Conservation (phyloP, 108 stramenopile species). For the Craspedostauros australis region DNA sequence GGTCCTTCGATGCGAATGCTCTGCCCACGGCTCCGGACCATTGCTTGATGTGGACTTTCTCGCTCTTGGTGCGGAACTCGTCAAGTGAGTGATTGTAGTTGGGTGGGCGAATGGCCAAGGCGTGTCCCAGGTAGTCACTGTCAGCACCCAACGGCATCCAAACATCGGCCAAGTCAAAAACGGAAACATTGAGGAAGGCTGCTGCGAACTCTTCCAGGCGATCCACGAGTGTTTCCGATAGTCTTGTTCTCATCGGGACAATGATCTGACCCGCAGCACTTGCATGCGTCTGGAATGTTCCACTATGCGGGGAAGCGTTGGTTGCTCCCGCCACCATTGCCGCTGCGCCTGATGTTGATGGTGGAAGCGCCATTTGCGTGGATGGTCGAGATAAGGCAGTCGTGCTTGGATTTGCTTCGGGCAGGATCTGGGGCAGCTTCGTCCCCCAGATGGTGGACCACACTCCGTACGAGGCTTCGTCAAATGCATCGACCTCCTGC, state of each 20-base stretch:
- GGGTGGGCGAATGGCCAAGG: constrained; percentile 45
- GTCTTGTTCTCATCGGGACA: not conserved
- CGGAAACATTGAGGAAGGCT: constrained; percentile 90
- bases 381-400: constrained; percentile 9
- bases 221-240: too few relatives aligned
- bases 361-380: constrained; percentile 18
- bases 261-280: not conserved
- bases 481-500: constrained; percentile 42
- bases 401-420: too few relatives aligned
- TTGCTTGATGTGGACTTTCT: constrained; percentile 40
- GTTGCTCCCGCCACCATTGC: constrained; percentile 10
- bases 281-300: not conserved
- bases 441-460: constrained; percentile 87
- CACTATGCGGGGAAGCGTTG: not conserved
- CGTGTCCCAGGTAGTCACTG: constrained; percentile 39
- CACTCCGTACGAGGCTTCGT: constrained; percentile 83
- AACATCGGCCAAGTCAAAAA: constrained; percentile 92
- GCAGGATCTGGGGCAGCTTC: too few relatives aligned
- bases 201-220: constrained; percentile 88
- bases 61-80: constrained; percentile 38
- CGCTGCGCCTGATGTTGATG: constrained; percentile 13
- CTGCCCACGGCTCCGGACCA: constrained; percentile 84
- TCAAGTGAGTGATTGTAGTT: constrained; percentile 37
- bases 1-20: constrained; percentile 75
- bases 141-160: constrained; percentile 62